Evolutionary conservation across 192 early-diverging fungal genomes (phyloP), one percentile per base, ranked within the genome.

Genomic region (Backusella parvicylindrica): DNA sequence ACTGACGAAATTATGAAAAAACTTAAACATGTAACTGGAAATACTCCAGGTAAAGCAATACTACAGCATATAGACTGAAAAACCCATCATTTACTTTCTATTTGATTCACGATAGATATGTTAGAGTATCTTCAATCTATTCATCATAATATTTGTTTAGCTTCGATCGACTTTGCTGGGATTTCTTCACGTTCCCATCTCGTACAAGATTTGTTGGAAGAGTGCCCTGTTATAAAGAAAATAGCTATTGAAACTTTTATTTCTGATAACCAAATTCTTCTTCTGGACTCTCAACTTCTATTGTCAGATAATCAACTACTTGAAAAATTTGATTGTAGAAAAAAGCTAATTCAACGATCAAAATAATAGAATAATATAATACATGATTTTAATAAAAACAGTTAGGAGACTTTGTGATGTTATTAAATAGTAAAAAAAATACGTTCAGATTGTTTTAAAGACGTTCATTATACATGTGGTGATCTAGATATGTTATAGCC

Each of bases 31-130:
- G 69, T 70, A 43, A 47, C 69, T 16, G 40, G 69, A 70, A 50
- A 47, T 70, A 70, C 69, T 50, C 69, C 69, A 70, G 69, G 69
- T 50, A 70, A 68, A 68, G 26, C 21, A 43, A 70, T 37, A 70
- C 28, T 49, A 26, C 63, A 64, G 63, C 28, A 64, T 50, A 47
- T 26, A 70, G 47, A 35, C 36, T n/a, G 26, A 50, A 43, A 70
- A 70, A 41, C 9, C 8, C 69, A 70, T 70, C 41, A 47, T 28
- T 70, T 3, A 70, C 69, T 37, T 50, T 70, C 47, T 70, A 50
- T 70, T 70, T 70, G 37, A 70, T 70, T 43, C 68, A 70, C 38
- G 37, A 49, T 70, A 70, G 68, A 70, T 28, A 70, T 70, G 68
- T 21, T 41, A 26, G 38, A 70, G 68, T 70, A 70, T 70, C 64